Conservation (phyloP, 208 protist species). For the Lotmaria passim region DNA sequence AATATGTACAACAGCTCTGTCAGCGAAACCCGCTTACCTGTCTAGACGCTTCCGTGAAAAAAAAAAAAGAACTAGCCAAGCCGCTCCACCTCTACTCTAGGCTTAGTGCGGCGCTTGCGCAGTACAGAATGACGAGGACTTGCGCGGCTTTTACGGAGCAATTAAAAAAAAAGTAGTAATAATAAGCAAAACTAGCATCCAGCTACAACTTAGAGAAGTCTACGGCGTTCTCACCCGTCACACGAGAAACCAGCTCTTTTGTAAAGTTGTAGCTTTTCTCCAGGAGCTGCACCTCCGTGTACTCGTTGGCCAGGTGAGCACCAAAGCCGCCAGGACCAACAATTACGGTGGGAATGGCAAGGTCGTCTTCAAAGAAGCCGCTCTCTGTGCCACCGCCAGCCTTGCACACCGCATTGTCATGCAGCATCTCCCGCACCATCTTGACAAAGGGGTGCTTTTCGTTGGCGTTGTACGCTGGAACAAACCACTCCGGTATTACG, state of each 20-base stretch:
- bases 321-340: constrained; percentile 50
- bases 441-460: constrained; percentile 46
- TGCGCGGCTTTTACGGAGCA: no score
- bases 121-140: no score
- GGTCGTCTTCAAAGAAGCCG: constrained; percentile 51
- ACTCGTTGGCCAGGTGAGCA: constrained; percentile 59
- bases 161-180: no score
- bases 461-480: constrained; percentile 38
- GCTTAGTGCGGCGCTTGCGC: no score
- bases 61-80: no score
- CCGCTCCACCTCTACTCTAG: no score
- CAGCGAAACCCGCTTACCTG: no score
- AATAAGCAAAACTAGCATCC: no score
- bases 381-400: constrained; percentile 51
- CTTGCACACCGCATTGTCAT: constrained; percentile 11
- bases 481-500: constrained; percentile 16
- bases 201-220: constrained; percentile 11
- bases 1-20: no score
- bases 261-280: constrained; percentile 31
- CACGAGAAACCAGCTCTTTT: constrained; percentile 21
- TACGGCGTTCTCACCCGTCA: constrained; percentile 17
- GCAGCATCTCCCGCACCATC: constrained; percentile 30
- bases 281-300: constrained; percentile 36
- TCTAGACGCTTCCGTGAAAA: no score
- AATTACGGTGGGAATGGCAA: constrained; percentile 49